These are phyloP conservation scores for Porphyra umbilicalis DNA, from an alignment of 31 red algal species.

Conservation along the genomic window DNA sequence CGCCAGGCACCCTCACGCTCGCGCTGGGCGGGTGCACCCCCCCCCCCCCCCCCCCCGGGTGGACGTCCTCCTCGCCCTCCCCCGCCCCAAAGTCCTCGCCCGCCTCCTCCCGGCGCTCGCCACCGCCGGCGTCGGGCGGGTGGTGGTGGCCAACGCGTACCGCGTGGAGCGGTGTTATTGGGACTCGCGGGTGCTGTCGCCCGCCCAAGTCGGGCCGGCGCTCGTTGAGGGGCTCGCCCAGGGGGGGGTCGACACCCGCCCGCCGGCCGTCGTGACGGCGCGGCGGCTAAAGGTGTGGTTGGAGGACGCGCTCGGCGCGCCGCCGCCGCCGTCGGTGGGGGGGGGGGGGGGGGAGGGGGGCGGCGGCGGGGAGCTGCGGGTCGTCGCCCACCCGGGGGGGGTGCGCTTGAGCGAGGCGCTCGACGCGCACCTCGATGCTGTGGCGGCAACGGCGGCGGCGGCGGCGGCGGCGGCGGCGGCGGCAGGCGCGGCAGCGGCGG, in stretches of 20 bases:
- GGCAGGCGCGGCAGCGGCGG: too few relatives aligned
- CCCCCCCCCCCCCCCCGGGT: constrained; percentile 9
- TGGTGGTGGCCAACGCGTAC: constrained; percentile 38
- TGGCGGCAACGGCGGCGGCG: background rate
- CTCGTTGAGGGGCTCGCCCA: constrained; percentile 24
- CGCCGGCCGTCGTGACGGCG: constrained; percentile 9
- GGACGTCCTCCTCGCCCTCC: constrained; percentile 24
- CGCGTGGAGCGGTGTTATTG: constrained; percentile 30
- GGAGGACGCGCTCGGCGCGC: constrained; percentile 6
- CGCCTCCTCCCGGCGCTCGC: constrained; percentile 19
- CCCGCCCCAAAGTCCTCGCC: constrained; percentile 22
- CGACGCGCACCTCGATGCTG: background rate
- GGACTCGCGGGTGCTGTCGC: background rate
- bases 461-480: too few relatives aligned
- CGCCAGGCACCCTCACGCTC: background rate
- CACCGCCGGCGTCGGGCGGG: constrained; percentile 10
- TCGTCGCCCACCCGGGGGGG: constrained; percentile 2
- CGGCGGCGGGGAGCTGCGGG: background rate
- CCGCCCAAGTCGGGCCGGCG: background rate
- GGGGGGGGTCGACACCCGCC: constrained; percentile 12
- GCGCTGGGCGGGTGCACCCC: background rate
- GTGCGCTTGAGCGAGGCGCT: background rate
- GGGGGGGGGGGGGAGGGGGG: constrained; percentile 3
- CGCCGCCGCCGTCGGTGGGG: background rate
- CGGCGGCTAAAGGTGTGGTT: constrained; percentile 10